These are phyloP conservation scores for Dissoconium aciculare DNA, from an alignment of 2,329 filamentous ascomycete species.

Conservation along the genomic window DNA sequence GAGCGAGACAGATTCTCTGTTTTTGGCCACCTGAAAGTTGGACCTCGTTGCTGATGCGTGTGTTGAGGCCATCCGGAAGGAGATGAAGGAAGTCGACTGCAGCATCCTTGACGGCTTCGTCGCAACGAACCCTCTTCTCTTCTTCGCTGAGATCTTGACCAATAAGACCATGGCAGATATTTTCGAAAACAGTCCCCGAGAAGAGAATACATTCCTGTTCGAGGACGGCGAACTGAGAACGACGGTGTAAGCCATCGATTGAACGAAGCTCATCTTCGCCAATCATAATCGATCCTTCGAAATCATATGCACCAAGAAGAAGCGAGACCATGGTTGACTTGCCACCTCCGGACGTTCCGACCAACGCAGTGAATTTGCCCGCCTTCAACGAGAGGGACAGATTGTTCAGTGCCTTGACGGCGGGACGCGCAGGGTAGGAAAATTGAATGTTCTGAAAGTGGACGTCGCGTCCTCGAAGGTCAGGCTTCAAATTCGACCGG, in stretches of 20 bases:
- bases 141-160: slow-evolving; percentile 12
- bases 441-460: slow-evolving; percentile 28
- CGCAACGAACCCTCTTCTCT: slow-evolving; percentile 15
- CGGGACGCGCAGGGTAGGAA: slow-evolving; percentile 31
- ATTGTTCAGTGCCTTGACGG: slow-evolving; percentile 26
- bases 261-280: slow-evolving; percentile 27
- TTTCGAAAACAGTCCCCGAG: slow-evolving; percentile 31
- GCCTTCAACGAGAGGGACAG: slow-evolving; percentile 25
- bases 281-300: slow-evolving; percentile 25
- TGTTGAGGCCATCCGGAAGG: slow-evolving; percentile 32
- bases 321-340: slow-evolving; percentile 33
- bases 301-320: slow-evolving; percentile 30
- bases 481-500: slow-evolving; percentile 7
- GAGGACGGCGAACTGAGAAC: slow-evolving; percentile 30
- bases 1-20: slow-evolving; percentile 33
- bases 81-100: slow-evolving; percentile 32
- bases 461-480: slow-evolving; percentile 19
- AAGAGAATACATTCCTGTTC: slow-evolving; percentile 34
- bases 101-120: slow-evolving; percentile 25
- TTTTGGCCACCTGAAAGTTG: slow-evolving; percentile 33
- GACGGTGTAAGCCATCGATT: slow-evolving; percentile 23
- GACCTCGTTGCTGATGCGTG: slow-evolving; percentile 29
- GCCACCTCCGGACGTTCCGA: slow-evolving; percentile 31
- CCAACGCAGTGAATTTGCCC: slow-evolving; percentile 31
- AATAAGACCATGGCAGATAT: slow-evolving; percentile 28